Percentiles rank a stretch among this genome's conserved stretches.
Conservation (phyloP, 306 rosid genomes). For the Malus fusca region DNA sequence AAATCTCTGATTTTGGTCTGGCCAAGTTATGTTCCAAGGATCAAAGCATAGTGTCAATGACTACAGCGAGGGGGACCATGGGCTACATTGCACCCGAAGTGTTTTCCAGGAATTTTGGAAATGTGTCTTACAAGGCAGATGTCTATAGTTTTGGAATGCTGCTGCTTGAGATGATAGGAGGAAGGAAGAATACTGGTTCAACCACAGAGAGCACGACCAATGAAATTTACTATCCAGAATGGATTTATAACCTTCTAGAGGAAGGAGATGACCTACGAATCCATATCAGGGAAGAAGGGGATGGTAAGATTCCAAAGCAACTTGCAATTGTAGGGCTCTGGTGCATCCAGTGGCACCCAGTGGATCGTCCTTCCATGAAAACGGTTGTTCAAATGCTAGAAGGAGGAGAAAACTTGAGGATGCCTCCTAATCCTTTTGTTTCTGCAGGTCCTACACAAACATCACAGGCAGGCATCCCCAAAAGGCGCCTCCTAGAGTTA, state of each 20-base stretch:
- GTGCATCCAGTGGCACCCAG: slow-evolving; percentile 3
- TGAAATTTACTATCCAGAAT: slow-evolving; percentile 5
- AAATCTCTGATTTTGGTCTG: too few relatives aligned
- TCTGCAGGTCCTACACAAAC: background rate
- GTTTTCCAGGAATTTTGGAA: slow-evolving; percentile 26
- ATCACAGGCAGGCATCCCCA: background rate
- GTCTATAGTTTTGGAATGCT: slow-evolving; percentile 29
- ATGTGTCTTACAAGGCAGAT: background rate
- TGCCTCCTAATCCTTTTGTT: slow-evolving; percentile 4
- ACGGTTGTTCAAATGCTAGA: background rate
- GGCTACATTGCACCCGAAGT: background rate
- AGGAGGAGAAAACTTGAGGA: background rate
- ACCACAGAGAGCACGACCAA: background rate
- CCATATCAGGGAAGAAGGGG: background rate
- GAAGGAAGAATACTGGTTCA: slow-evolving; percentile 11
- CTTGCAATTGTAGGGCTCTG: background rate
- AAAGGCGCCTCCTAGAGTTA: too few relatives aligned
- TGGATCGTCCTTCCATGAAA: background rate
- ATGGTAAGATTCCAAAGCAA: background rate
- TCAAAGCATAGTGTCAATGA: too few relatives aligned
- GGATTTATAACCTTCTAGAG: background rate
- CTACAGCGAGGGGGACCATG: too few relatives aligned
- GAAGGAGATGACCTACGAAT: background rate
- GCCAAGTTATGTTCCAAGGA: too few relatives aligned
- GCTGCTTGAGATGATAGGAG: slow-evolving; percentile 27